These are phyloP conservation scores for Colletotrichum sp. DNA, from an alignment of 2,329 filamentous ascomycete genomes.

Conservation along the genomic window DNA sequence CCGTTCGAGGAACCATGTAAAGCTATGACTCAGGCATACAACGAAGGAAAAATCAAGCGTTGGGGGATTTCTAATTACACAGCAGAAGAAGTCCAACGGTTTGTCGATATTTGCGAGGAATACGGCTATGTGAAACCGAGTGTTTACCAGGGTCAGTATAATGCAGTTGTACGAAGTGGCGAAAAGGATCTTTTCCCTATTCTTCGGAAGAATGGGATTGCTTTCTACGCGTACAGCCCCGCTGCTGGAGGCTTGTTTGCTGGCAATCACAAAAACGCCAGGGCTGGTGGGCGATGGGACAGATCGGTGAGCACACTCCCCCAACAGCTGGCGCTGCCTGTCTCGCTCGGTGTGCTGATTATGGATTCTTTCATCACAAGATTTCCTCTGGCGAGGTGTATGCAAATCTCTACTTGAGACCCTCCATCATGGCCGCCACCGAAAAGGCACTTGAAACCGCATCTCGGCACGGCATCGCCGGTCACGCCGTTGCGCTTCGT, in stretches of 20 bases:
- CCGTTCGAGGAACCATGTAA: conserved; percentile 43
- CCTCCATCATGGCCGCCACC: conserved; percentile 29
- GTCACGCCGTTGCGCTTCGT: conserved; percentile 44
- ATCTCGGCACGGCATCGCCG: conserved; percentile 37
- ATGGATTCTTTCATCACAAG: neutral
- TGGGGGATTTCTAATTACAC: conserved; percentile 54
- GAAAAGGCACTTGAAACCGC: conserved; percentile 30
- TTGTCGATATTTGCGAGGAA: conserved; percentile 47
- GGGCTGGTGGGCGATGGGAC: conserved; percentile 28
- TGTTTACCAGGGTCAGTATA: conserved; percentile 55
- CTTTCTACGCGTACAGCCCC: conserved; percentile 48
- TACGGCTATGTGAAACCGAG: conserved; percentile 45
- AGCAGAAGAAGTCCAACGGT: conserved; percentile 45
- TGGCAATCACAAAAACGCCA: conserved; percentile 26
- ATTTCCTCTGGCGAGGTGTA: conserved; percentile 27
- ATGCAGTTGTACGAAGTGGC: conserved; percentile 43
- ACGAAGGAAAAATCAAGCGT: conserved; percentile 46
- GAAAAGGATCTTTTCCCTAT: conserved; percentile 48
- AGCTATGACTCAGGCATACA: conserved; percentile 45
- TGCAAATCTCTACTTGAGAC: conserved; percentile 28
- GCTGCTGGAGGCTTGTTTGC: conserved; percentile 28
- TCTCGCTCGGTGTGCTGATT: neutral
- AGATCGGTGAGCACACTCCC: conserved; percentile 19
- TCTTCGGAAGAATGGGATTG: conserved; percentile 44
- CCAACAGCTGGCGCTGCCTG: neutral